Base-by-base conservation (phyloP, 495 filamentous ascomycete species). In the Pyronema domesticum region DNA sequence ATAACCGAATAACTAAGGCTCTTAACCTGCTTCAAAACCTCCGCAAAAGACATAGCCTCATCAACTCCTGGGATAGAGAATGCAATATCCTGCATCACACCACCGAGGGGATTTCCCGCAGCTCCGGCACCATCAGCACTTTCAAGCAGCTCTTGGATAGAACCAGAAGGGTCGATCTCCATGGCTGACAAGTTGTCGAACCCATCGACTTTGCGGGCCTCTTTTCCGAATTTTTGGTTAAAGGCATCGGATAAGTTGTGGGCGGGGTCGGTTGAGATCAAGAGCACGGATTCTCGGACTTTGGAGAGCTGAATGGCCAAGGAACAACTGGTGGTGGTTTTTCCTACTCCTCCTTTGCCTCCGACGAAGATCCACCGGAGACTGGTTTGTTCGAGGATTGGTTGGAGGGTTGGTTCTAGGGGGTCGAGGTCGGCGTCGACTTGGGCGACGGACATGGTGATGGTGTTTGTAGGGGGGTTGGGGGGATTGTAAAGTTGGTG, bases 291-390 rank as follows among this genome's bases (percentile, higher is more conserved):
- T 68, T 87, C 85, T 71, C 93, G 87, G 54, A 85, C 86, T 71
- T 85, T 89, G 64, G 91, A 85, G n/a, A 99, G 82, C 68, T 99
- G 91, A 65, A 96, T 96, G 51, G 91, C 91, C 47, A 99, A 81
- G 40, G 87, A 93, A 72, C 93, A 99, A 1, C 89, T 95, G 0
- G 93, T 96, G 13, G 93, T 99, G 10, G 91, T 99, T 74, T 99
- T 99, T 64, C 91, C 91, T n/a, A 99, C 91, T 63, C 91, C 91
- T 60, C 91, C 91, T 75, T 99, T 99, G 53, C 91, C 91, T 62
- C 91, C 91, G 47, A 96, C 93, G 64, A 99, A 99, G 68, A 99
- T 94, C 93, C 93, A 99, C 58, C 91, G 87, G 48, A 99, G 80
- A 15, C 86, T 81, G 63, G 83, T 85, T 68, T 99, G 91, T 72